Conservation (phyloP, 2,329 filamentous ascomycete genomes). For the Fusarium nanum region DNA sequence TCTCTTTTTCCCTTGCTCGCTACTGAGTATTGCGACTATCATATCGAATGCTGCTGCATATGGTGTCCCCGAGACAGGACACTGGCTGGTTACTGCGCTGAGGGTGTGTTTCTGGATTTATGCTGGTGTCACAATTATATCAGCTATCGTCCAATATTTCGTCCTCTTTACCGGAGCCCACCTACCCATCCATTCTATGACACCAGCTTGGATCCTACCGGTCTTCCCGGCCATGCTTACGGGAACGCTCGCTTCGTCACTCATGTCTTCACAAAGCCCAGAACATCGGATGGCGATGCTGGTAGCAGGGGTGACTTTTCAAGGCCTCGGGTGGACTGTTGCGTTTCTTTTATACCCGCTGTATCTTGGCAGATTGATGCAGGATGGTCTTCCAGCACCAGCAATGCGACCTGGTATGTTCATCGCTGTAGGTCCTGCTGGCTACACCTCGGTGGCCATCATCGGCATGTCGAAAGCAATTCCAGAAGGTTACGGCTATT, state of each 20-base stretch:
- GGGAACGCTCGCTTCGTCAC: constrained; percentile 41
- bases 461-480: constrained; percentile 44
- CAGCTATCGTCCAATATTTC: constrained; percentile 44
- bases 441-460: constrained; percentile 44
- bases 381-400: constrained; percentile 45
- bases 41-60: constrained; percentile 74
- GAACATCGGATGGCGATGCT: constrained; percentile 44
- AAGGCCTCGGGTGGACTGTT: constrained; percentile 46
- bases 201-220: constrained; percentile 48
- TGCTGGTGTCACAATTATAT: constrained; percentile 50
- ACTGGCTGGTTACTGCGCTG: constrained; percentile 62
- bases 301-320: constrained; percentile 44
- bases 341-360: constrained; percentile 42
- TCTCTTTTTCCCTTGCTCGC: constrained; percentile 70
- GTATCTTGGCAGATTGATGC: constrained; percentile 45
- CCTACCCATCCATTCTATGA: constrained; percentile 46
- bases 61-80: constrained; percentile 61
- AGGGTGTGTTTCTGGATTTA: constrained; percentile 65
- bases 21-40: constrained; percentile 73
- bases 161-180: constrained; percentile 48
- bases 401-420: constrained; percentile 47
- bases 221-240: constrained; percentile 48
- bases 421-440: constrained; percentile 41
- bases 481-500: constrained; percentile 44
- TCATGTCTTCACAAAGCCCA: constrained; percentile 42